These are phyloP conservation scores for Pichia sp. DNA, from an alignment of 1,139 yeast species.

Conservation along the genomic window DNA sequence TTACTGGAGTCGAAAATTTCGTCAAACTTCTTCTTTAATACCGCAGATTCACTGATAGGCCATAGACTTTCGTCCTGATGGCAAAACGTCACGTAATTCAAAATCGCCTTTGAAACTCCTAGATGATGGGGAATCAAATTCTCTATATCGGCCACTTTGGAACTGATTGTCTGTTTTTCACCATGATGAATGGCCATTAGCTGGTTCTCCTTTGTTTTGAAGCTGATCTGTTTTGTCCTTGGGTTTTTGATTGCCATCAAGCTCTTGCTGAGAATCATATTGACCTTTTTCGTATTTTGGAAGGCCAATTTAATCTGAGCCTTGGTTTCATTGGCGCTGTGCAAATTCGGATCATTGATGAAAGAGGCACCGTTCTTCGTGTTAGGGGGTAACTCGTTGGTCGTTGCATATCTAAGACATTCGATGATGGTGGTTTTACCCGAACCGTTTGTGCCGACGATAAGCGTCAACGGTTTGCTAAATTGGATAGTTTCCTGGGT, in stretches of 20 bases:
- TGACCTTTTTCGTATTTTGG: slow-evolving; percentile 64
- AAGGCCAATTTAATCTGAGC: slow-evolving; percentile 93
- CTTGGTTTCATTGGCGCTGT: slow-evolving; percentile 69
- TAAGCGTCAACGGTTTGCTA: slow-evolving; percentile 84
- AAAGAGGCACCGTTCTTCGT: slow-evolving; percentile 90
- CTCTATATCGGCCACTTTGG: slow-evolving; percentile 84
- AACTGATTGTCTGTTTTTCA: slow-evolving; percentile 68
- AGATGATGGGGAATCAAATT: slow-evolving; percentile 72
- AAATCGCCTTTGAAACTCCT: slow-evolving; percentile 83
- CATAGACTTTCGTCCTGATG: slow-evolving; percentile 97
- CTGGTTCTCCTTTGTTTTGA: slow-evolving; percentile 90
- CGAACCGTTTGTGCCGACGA: slow-evolving; percentile 95
- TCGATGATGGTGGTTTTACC: slow-evolving; percentile 99
- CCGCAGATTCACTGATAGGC: slow-evolving; percentile 93
- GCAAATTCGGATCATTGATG: slow-evolving; percentile 84
- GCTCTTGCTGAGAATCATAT: slow-evolving; percentile 83
- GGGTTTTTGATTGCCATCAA: slow-evolving; percentile 63
- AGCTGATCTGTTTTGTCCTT: slow-evolving; percentile 56
- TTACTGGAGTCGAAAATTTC: slow-evolving; percentile 95
- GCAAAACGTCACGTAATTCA: slow-evolving; percentile 92
- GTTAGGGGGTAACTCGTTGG: slow-evolving; percentile 95
- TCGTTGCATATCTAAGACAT: slow-evolving; percentile 87
- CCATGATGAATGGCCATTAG: slow-evolving; percentile 60
- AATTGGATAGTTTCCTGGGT: slow-evolving; percentile 84
- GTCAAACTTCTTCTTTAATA: slow-evolving; percentile 85